phyloP scores from a whole-genome alignment of 768 basidiomycete species.

The Lentinula lateritia region DNA sequence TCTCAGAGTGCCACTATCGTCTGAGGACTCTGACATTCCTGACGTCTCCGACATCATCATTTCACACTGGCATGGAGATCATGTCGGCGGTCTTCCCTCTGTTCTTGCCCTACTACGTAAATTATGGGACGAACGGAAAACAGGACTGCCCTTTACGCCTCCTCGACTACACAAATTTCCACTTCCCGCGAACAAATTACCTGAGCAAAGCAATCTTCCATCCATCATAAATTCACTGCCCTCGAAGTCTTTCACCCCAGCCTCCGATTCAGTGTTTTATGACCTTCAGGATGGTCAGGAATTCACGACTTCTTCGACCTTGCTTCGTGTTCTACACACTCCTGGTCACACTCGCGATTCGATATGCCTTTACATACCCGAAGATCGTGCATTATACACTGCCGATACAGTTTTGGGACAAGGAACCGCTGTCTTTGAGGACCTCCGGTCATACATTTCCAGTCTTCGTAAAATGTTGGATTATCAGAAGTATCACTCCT shows the following conservation, averaged over 20 bases:
- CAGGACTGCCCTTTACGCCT: conserved; percentile 45
- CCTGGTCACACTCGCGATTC: conserved; percentile 93
- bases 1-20: conserved; percentile 31
- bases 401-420: conserved; percentile 90
- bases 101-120: conserved; percentile 62
- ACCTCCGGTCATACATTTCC: conserved; percentile 64
- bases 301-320: conserved; percentile 28
- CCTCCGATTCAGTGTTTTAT: conserved; percentile 40
- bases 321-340: conserved; percentile 69
- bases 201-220: conserved; percentile 30
- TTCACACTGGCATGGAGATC: conserved; percentile 89
- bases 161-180: conserved; percentile 78
- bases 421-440: conserved; percentile 86
- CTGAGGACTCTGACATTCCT: conserved; percentile 34
- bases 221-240: conserved; percentile 35
- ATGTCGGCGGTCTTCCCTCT: conserved; percentile 67
- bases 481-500: conserved; percentile 17
- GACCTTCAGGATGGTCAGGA: conserved; percentile 53
- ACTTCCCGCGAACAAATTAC: conserved; percentile 17
- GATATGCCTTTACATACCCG: conserved; percentile 62
- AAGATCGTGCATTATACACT: conserved; percentile 77
- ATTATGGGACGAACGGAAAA: conserved; percentile 53
- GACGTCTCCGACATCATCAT: conserved; percentile 86
- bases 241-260: conserved; percentile 39
- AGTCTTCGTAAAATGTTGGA: conserved; percentile 56